Percentiles rank a stretch among this genome's conserved stretches.
Evolutionary conservation across 208 protist genomes (phyloP).

Genomic region (Leishmania gerbilli): DNA sequence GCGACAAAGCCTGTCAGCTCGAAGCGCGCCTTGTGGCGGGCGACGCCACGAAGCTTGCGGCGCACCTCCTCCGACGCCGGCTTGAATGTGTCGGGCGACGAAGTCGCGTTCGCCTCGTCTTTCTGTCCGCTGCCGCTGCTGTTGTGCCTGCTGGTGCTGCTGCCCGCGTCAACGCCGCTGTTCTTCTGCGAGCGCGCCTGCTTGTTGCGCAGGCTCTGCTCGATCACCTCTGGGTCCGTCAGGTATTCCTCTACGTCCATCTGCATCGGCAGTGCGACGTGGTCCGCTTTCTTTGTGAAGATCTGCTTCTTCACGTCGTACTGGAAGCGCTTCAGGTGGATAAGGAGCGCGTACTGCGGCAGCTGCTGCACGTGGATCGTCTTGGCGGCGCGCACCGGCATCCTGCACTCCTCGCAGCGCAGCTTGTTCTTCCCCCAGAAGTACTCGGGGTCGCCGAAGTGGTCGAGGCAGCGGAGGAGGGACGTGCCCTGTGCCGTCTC

Average conservation of each 20-base stretch:
- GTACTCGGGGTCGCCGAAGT: conserved; percentile 79
- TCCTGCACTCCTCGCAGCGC: conserved; percentile 77
- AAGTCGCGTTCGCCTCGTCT: neutral
- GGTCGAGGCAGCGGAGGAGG: conserved; percentile 70
- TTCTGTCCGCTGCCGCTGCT: neutral
- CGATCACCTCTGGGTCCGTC: conserved; percentile 38
- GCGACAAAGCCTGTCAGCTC: conserved; percentile 89
- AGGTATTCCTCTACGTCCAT: conserved; percentile 87
- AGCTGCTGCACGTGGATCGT: conserved; percentile 83
- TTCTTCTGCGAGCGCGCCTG: conserved; percentile 17
- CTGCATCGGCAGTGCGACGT: conserved; percentile 87
- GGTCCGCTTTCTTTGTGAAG: conserved; percentile 83
- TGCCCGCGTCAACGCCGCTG: neutral
- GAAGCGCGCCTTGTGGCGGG: conserved; percentile 79
- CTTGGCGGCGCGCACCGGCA: conserved; percentile 68
- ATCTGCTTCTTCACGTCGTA: conserved; percentile 70
- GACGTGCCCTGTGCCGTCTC: conserved; percentile 83
- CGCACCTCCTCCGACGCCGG: conserved; percentile 39
- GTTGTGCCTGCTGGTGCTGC: neutral
- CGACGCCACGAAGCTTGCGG: conserved; percentile 54
- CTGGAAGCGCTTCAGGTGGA: conserved; percentile 94
- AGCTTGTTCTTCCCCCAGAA: conserved; percentile 86
- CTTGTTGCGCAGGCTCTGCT: conserved; percentile 23
- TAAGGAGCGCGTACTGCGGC: conserved; percentile 83
- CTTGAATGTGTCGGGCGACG: conserved; percentile 34